These are phyloP conservation scores for Paspalum notatum DNA, from an alignment of 176 grass and related monocot genomes.

Conservation along the genomic window DNA sequence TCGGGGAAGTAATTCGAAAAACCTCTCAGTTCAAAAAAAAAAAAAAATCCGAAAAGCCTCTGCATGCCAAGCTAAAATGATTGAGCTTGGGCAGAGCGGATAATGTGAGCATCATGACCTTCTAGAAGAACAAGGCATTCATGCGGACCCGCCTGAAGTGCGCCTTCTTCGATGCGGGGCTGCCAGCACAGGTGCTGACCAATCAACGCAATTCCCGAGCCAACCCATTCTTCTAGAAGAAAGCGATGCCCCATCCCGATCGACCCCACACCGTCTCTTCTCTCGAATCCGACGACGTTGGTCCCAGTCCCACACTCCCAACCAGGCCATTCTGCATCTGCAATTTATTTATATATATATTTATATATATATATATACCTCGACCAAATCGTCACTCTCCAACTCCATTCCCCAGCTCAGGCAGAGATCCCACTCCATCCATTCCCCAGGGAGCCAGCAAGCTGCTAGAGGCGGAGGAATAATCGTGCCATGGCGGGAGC, in stretches of 20 bases:
- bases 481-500: constrained; percentile 42
- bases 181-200: background rate
- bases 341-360: no score
- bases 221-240: constrained; percentile 5
- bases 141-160: background rate
- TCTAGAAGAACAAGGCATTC: background rate
- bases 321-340: no score
- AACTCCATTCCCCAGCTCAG: background rate
- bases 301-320: no score
- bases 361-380: no score
- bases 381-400: background rate
- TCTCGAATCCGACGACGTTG: background rate
- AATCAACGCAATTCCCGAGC: background rate
- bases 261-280: no score
- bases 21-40: no score
- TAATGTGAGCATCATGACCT: background rate
- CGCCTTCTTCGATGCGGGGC: background rate
- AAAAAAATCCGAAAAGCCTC: no score
- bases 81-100: no score
- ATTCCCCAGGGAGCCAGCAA: background rate
- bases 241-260: background rate
- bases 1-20: no score
- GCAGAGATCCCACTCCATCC: background rate
- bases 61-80: no score
- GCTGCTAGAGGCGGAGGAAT: no score